Evolutionary conservation across 805 yeast species (phyloP), one percentile per base, ranked within the genome.

Genomic region (Ogataea naganishii): DNA sequence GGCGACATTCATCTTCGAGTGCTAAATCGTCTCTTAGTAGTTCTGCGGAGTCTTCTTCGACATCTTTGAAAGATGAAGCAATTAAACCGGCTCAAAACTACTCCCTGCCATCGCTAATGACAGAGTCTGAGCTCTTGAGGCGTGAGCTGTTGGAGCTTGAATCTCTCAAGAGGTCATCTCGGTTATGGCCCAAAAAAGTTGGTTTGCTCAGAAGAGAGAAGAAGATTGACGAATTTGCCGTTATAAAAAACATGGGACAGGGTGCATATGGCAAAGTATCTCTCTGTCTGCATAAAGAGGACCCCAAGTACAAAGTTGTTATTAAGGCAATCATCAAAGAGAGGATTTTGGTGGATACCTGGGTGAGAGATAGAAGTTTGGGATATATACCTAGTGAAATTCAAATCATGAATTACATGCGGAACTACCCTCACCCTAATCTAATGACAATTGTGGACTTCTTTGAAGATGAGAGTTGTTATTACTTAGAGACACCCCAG

Each of bases 341-440:
- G 43, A 69, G 95, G 34, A 92, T 92, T 44, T 62, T 92, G 45
- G 96, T 92, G 8, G 98, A 92, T 52, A 86, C 97, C 0, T 92
- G 98, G 98, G 95, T 86, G 3, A 66, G 97, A 32, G 97, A 92
- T 53, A 71, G 95, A 16, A 71, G 70, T 36, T 60, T 92, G 24
- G 98, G 98, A 5, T 88, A 96, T 0, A 80, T 92, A 21, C 97
- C 97, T 3, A 77, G 89, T n/a, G 98, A 92, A 53, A 92, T 92
- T 40, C 94, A 86, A 51, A 77, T 92, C 26, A 78, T 92, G 84
- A 78, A 89, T 18, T 75, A 77, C n/a, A 58, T 89, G 35, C 79
- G 76, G 45, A 58, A 62, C 26, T 70, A 71, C 34, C 94, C 92
- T 1, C 96, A 89, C 53, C 92, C 89, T 4, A 86, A 85, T 53